Evolutionary conservation across 495 filamentous ascomycete genomes (phyloP).

Genomic region (Hypoxylon rickii): DNA sequence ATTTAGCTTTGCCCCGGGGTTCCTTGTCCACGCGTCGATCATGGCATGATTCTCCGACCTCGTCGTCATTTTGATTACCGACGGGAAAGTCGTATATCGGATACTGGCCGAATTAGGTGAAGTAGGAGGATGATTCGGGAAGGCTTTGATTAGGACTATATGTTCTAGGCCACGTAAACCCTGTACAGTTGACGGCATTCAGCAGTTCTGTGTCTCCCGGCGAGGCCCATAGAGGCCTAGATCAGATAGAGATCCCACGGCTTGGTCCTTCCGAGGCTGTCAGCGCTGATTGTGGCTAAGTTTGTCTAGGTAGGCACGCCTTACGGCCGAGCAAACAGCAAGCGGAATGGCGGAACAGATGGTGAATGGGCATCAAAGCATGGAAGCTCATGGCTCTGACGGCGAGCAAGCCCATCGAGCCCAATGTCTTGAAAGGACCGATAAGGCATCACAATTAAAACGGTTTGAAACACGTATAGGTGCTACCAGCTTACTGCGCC

Average conservation of each 20-base stretch:
- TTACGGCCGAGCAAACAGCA: slow-evolving; percentile 36
- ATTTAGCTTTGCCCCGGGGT: slow-evolving; percentile 20
- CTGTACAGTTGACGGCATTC: slow-evolving; percentile 32
- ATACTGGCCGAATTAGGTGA: slow-evolving; percentile 30
- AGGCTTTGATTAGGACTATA: slow-evolving; percentile 23
- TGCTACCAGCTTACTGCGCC: slow-evolving; percentile 27
- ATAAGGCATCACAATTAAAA: slow-evolving; percentile 31
- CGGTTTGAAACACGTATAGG: slow-evolving; percentile 34
- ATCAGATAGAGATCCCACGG: slow-evolving; percentile 25
- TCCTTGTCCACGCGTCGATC: slow-evolving; percentile 27
- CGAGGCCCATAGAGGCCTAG: slow-evolving; percentile 28
- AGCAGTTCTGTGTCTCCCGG: slow-evolving; percentile 31
- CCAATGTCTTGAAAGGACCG: slow-evolving; percentile 27
- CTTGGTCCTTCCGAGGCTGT: slow-evolving; percentile 10
- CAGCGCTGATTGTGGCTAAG: slow-evolving; percentile 19
- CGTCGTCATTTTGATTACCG: slow-evolving; percentile 23
- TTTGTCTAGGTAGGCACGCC: slow-evolving; percentile 26
- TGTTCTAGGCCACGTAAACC: slow-evolving; percentile 35
- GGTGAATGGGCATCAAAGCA: slow-evolving; percentile 10
- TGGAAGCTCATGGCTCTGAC: slow-evolving; percentile 3
- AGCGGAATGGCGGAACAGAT: slow-evolving; percentile 14
- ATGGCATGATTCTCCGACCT: slow-evolving; percentile 28
- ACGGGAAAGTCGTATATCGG: slow-evolving; percentile 17
- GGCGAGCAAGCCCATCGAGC: slow-evolving; percentile 1
- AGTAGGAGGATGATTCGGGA: slow-evolving; percentile 23